Evolutionary conservation across 2,329 filamentous ascomycete genomes (phyloP), one percentile per base, ranked within the genome.

Genomic region (Ramichloridium luteum): DNA sequence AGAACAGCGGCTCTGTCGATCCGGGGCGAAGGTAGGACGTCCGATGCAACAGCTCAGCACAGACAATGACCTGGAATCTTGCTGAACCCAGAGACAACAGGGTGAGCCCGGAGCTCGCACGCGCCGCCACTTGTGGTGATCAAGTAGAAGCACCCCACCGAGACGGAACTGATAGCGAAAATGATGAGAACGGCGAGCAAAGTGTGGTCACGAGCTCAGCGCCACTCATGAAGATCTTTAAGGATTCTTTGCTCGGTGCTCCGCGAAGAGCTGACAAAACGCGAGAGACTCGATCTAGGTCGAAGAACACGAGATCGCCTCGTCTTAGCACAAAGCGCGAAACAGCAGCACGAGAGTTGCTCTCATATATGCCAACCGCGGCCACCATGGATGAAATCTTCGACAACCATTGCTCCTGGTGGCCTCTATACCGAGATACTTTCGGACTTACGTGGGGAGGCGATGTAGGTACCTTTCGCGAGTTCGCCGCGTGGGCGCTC

Each of bases 361-460:
- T 15, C 8, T 28, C 25, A 3, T 13, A 10, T 25, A 8, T 40
- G 14, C 39, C 39, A 4, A 9, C 31, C 13, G 15, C 31, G 16
- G 26, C 16, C 4, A 37, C 37, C 22, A 17, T 40, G 17, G 25
- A 28, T 6, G 31, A 33, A 0, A 36, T 40, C 6, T 28, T 42
- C 12, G 25, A 34, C 9, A 29, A 34, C 8, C 15, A 37, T 16
- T 31, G 34, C 30, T 37, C 34, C 3, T 42, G 39, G 39, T 42
- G 39, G 37, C 22, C 34, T 10, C 30, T 37, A 1, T 42, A 34
- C 28, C 35, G 37, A 18, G 34, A 39, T 15, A 27, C 28, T 16
- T 23, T 40, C 6, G 37, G 31, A n/a, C 31, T 42, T 11, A 13
- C 34, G 12, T 42, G 39, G 37, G 33, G 33, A 10, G 28, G 25